Base-by-base conservation (phyloP, 495 filamentous ascomycete species). In the Penicillium mononematosum region DNA sequence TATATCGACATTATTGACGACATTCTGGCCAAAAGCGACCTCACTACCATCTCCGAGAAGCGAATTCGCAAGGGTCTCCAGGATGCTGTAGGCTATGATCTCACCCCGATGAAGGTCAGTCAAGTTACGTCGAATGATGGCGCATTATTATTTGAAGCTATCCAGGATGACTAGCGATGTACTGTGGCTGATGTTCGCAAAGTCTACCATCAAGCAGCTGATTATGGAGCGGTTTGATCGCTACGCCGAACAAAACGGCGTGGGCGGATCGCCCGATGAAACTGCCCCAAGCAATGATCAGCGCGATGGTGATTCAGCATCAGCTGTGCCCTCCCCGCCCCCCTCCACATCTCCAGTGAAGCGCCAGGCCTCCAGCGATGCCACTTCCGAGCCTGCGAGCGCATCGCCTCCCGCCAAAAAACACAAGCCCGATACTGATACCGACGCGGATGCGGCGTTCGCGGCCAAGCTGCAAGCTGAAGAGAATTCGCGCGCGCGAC, bases 171-270 rank as follows among this genome's bases (percentile, higher is more conserved):
- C 9, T 32, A 11, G 38, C 19, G 17, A 56, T 41, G 47, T 12
- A 3, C 39, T 50, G 20, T 50, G 39, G 6, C 58, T 63, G 32
- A 59, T 36, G 16, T 31, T 11, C 50, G 5, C 9, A 46, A 61
- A 98, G 93, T 78, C 83, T 73, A 83, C 81, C 12, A 87, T 98
- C 64, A 93, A 92, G 65, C 73, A 73, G 42, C 81, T 98, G 20
- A 98, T 98, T 53, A 88, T 91, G 75, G 82, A 85, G 57, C 89
- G 94, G 50, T 98, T 98, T 74, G 92, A 98, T 68, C 85, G 87
- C 58, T 84, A 88, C 64, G 75, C 80, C 45, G 77, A 80, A 43
- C 74, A 71, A 45, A 80, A 78, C 51, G 71, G 74, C 16, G 63
- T 66, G 53, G 69, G 60, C 47, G 68, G 59, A 10, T 67, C 71